Base-by-base conservation (phyloP, 2,329 filamentous ascomycete genomes). In the Aureobasidium sp. region DNA sequence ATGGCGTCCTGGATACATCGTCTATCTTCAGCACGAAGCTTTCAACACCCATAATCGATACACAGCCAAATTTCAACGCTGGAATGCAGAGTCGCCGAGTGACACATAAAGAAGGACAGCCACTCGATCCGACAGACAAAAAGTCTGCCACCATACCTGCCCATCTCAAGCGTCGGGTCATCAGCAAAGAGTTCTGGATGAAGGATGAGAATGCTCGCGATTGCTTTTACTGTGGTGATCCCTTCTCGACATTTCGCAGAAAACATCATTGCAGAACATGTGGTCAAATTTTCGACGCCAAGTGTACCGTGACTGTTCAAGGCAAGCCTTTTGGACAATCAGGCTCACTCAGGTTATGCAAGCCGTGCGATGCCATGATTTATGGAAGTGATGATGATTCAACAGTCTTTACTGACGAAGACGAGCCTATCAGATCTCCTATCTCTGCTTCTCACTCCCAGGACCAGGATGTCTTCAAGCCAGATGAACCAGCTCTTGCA, bases 141-240 rank as follows among this genome's bases (percentile, higher is more conserved):
- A 32, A 23, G 13, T 39, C 55, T 17, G 27, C 41, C 8, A 50
- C 73, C 62, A 75, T 75, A 65, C 71, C 82, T 60, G 77, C 78
- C 55, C 87, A 89, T 67, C 88, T 96, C 80, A 86, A 88, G 65
- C 89, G 90, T 69, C 91, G 93, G 70, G 87, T 99, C 8, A 78
- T 97, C 50, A 96, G 90, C 72, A 94, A 92, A 70, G 92, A 97
- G 68, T 97, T 96, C 69, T 97, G 93, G 94, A 99, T 99, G 94
- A 90, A 91, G 64, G 94, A 99, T 72, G 94, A 97, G 71, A 97
- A 95, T 65, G 95, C 93, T 64, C 97, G 96, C 72, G 93, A 97
- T 69, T 99, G 94, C 71, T 99, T 97, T 72, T 84, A 90, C 48
- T 99, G 94, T 70, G 90, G 90, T 48, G 88, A 90, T 63, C 84